Conservation (phyloP, 768 basidiomycete genomes). For the Lactifluus subvellereus region DNA sequence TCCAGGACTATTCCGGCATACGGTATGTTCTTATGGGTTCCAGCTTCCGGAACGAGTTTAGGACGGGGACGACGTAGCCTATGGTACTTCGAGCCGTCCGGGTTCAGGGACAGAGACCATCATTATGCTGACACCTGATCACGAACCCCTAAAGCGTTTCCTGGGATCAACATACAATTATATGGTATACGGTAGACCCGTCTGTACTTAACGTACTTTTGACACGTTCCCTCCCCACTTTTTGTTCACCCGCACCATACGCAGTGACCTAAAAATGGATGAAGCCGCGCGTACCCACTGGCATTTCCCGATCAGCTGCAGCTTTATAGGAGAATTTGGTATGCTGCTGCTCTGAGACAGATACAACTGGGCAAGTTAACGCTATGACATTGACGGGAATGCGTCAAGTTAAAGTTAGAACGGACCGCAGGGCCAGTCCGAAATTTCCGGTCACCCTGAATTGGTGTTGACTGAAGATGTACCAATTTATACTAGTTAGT, state of each 20-base stretch:
- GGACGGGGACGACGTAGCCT: background rate
- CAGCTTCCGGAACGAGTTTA: constrained; percentile 2
- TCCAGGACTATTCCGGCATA: background rate
- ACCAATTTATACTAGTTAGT: no score
- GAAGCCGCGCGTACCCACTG: background rate
- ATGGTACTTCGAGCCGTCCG: background rate
- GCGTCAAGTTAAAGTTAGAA: background rate
- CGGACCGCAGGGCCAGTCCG: background rate
- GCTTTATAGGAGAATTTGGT: background rate
- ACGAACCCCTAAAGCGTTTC: background rate
- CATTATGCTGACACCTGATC: background rate
- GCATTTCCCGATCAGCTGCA: background rate
- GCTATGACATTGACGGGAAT: background rate
- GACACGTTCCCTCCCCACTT: constrained; percentile 5
- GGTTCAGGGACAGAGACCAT: background rate
- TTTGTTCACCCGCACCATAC: background rate
- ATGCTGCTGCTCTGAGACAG: background rate
- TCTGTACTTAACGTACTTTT: constrained; percentile 1
- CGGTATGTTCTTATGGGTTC: background rate
- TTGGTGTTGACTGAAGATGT: no score
- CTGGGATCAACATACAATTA: background rate
- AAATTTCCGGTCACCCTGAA: background rate
- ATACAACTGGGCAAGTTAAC: background rate
- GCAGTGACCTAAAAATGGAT: background rate
- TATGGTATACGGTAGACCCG: background rate